Evolutionary conservation across 495 filamentous ascomycete species (phyloP).

Genomic region (Neurospora terricola): DNA sequence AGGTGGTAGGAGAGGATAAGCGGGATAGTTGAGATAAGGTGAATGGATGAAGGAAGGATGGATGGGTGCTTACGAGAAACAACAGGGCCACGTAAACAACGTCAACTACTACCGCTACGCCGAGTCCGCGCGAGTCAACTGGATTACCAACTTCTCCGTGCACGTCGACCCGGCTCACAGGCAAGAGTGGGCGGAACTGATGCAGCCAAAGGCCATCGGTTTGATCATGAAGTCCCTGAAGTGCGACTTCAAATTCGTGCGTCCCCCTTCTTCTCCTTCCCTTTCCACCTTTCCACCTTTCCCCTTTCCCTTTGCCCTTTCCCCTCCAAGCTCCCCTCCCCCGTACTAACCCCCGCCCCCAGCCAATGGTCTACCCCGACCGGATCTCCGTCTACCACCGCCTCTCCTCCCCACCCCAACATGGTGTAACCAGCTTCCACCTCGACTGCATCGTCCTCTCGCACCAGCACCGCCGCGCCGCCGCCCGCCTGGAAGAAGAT

Average conservation of each 20-base stretch:
- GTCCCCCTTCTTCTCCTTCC: conserved; percentile 13
- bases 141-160: conserved; percentile 65
- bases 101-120: conserved; percentile 77
- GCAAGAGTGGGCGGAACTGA: conserved; percentile 60
- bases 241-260: conserved; percentile 86
- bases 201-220: conserved; percentile 55
- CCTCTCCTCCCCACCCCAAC: conserved; percentile 38
- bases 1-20: not conserved
- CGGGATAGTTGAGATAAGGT: not conserved
- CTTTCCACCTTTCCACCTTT: not conserved
- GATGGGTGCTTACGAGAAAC: not conserved
- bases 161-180: conserved; percentile 57
- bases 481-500: conserved; percentile 72
- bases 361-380: conserved; percentile 89
- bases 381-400: conserved; percentile 83
- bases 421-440: conserved; percentile 23
- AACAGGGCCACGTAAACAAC: conserved; percentile 76
- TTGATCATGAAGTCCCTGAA: conserved; percentile 75
- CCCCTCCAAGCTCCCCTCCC: not conserved
- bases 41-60: not conserved
- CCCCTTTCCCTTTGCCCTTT: not conserved
- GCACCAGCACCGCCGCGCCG: conserved; percentile 67
- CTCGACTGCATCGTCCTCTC: conserved; percentile 62
- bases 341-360: not conserved
- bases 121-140: conserved; percentile 75